These are phyloP conservation scores for Mucor piriformis DNA, from an alignment of 371 early-diverging fungal genomes.

Conservation along the genomic window DNA sequence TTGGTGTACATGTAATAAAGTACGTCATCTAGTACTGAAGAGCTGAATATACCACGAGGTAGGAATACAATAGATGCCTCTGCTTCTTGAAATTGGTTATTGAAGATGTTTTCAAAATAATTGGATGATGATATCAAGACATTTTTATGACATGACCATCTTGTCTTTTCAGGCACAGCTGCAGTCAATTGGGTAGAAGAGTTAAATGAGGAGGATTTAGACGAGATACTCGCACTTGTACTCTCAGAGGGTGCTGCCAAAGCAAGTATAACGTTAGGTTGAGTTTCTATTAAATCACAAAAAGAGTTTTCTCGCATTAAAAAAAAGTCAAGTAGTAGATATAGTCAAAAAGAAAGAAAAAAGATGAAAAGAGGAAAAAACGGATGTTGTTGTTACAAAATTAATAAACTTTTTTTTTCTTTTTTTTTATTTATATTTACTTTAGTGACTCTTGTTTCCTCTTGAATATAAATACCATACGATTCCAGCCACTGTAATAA, in stretches of 20 bases:
- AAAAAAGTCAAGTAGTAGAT: neutral
- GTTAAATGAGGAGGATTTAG: neutral
- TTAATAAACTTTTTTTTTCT: constrained; percentile 10
- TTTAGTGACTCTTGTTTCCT: constrained; percentile 19
- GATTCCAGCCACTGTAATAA: constrained; percentile 41
- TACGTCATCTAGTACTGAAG: constrained; percentile 29
- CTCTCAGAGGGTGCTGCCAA: constrained; percentile 19
- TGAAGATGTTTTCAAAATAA: constrained; percentile 46
- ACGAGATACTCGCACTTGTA: neutral
- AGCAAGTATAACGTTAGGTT: constrained; percentile 36
- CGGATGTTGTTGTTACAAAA: constrained; percentile 9
- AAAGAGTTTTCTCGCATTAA: constrained; percentile 10
- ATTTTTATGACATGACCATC: constrained; percentile 43
- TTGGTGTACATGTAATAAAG: constrained; percentile 42
- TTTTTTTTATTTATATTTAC: neutral
- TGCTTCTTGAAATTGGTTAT: constrained; percentile 43
- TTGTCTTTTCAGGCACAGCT: constrained; percentile 24
- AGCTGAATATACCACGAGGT: constrained; percentile 37
- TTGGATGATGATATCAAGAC: constrained; percentile 34
- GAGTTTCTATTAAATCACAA: neutral
- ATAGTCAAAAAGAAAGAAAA: constrained; percentile 9
- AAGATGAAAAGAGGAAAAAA: constrained; percentile 13
- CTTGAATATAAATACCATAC: constrained; percentile 38
- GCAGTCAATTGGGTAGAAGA: neutral
- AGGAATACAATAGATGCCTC: constrained; percentile 37